Conservation (phyloP, 1,284 basidiomycete species). For the Boletus sp. region DNA sequence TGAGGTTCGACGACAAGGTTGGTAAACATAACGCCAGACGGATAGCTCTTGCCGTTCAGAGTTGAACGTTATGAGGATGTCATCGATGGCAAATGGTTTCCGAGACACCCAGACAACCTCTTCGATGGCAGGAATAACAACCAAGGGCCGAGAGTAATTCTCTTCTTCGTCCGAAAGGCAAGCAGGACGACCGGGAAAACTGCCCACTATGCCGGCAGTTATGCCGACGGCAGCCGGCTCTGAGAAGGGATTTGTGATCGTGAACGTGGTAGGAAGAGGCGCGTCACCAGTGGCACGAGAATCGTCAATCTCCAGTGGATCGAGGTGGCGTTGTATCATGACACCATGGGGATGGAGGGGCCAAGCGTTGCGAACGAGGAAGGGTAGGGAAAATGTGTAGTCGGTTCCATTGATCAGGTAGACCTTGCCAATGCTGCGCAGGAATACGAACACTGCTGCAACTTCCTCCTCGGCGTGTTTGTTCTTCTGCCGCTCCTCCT, state of each 20-base stretch:
- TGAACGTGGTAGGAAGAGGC: constrained; percentile 72
- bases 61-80: constrained; percentile 57
- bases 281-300: constrained; percentile 57
- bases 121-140: constrained; percentile 55
- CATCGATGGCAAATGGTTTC: constrained; percentile 41
- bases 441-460: constrained; percentile 71
- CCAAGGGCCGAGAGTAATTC: constrained; percentile 44
- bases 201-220: constrained; percentile 53
- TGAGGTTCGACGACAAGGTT: constrained; percentile 42
- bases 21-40: constrained; percentile 68
- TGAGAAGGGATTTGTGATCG: constrained; percentile 69
- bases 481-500: constrained; percentile 32
- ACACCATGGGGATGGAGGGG: constrained; percentile 71
- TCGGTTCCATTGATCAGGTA: constrained; percentile 72
- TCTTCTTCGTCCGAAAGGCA: constrained; percentile 54
- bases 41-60: constrained; percentile 48
- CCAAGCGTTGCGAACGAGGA: constrained; percentile 76
- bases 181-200: constrained; percentile 36
- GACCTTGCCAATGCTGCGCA: constrained; percentile 71
- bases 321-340: constrained; percentile 73
- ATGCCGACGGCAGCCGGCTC: constrained; percentile 71
- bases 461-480: constrained; percentile 36
- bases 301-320: constrained; percentile 62
- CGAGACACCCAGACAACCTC: constrained; percentile 59
- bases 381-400: constrained; percentile 79